phyloP scores from a whole-genome alignment of 106 monocot genomes.

The Allium sativum region DNA sequence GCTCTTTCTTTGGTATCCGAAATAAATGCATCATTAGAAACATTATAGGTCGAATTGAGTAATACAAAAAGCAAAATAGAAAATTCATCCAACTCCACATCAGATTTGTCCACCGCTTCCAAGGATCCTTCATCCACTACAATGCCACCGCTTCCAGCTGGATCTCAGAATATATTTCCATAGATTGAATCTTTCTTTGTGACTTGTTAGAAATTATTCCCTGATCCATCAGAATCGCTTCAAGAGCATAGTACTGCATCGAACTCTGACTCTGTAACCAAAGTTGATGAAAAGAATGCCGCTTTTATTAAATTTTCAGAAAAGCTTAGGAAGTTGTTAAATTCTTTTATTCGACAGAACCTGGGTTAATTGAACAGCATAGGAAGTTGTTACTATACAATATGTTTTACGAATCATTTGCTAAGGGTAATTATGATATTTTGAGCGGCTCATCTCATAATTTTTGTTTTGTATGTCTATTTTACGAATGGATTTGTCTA shows the following conservation, averaged over 20 bases:
- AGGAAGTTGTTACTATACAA: too few species aligned
- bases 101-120: constrained; percentile 30
- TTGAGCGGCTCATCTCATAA: too few species aligned
- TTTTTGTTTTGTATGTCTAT: too few species aligned
- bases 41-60: constrained; percentile 84
- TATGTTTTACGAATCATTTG: too few species aligned
- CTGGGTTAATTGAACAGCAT: constrained; percentile 88
- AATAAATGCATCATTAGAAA: constrained; percentile 69
- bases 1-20: constrained; percentile 61
- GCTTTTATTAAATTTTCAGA: constrained; percentile 80
- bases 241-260: constrained; percentile 31
- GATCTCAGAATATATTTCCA: constrained; percentile 83
- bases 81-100: constrained; percentile 46
- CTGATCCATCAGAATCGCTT: constrained; percentile 32
- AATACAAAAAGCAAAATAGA: constrained; percentile 85
- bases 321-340: constrained; percentile 74
- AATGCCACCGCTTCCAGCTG: constrained; percentile 66
- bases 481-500: too few species aligned
- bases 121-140: constrained; percentile 20
- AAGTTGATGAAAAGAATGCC: constrained; percentile 58
- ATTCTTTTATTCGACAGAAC: constrained; percentile 91
- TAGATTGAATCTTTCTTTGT: constrained; percentile 99
- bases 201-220: constrained; percentile 74
- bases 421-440: too few species aligned
- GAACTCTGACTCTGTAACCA: constrained; percentile 44